Evolutionary conservation across 768 basidiomycete species (phyloP).

Genomic region (Mrakia hoshinonis): DNA sequence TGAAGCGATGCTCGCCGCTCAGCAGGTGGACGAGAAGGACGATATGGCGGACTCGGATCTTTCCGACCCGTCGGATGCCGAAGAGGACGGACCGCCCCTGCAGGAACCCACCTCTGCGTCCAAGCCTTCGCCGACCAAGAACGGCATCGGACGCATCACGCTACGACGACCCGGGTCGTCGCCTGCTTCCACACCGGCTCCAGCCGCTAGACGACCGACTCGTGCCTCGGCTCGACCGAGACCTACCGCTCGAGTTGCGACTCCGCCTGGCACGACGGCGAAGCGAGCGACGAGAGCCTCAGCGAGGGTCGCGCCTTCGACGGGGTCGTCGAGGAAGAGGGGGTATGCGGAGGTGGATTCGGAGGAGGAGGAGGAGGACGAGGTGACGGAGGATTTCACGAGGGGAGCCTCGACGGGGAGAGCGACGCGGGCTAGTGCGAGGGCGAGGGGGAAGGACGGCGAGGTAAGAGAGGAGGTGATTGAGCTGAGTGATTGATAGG

Average conservation of each 20-base stretch:
- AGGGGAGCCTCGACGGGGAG: not conserved
- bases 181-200: conserved; percentile 5
- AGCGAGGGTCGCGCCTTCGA: not conserved
- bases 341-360: not conserved
- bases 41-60: not conserved
- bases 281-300: not conserved
- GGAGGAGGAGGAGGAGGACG: not conserved
- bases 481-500: conserved; percentile 1
- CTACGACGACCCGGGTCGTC: conserved; percentile 13
- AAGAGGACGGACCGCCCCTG: not conserved
- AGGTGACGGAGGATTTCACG: not conserved
- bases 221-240: conserved; percentile 1
- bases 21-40: not conserved
- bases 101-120: conserved; percentile 10
- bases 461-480: not conserved
- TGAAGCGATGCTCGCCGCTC: not conserved
- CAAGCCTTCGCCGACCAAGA: not conserved
- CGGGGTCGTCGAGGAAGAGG: not conserved
- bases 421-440: not conserved
- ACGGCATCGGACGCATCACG: not conserved
- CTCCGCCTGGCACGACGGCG: not conserved
- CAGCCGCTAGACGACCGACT: not conserved
- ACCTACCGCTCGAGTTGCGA: not conserved
- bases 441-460: not conserved
- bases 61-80: not conserved